Percentiles rank a stretch among this genome's conserved stretches.
phyloP scores from a whole-genome alignment of 805 yeast species.

The Alloascoidea africana region DNA sequence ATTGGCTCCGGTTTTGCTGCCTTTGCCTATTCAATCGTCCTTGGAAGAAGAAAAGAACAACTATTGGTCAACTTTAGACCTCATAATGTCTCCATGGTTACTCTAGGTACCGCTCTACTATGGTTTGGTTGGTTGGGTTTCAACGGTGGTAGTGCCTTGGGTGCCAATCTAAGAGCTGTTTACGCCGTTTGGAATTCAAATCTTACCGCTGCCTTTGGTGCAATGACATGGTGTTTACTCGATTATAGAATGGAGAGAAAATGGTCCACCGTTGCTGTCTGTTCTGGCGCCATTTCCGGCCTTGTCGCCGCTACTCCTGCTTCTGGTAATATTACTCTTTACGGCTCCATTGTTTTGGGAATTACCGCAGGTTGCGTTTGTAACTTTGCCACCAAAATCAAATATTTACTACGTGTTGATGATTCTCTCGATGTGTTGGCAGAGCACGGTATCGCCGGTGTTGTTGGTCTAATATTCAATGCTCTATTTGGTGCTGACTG shows the following conservation, averaged over 20 bases:
- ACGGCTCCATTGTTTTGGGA: conserved; percentile 84
- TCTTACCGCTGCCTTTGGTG: conserved; percentile 80
- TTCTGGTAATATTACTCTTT: conserved; percentile 79
- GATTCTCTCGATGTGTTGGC: conserved; percentile 92
- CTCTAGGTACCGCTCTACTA: conserved; percentile 72
- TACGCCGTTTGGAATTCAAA: conserved; percentile 90
- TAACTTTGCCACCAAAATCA: conserved; percentile 80
- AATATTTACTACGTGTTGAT: conserved; percentile 68
- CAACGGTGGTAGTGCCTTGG: conserved; percentile 80
- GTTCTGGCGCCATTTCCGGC: conserved; percentile 93
- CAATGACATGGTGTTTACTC: conserved; percentile 78
- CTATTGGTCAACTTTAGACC: conserved; percentile 82
- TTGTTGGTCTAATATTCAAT: conserved; percentile 75
- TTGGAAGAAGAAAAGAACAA: conserved; percentile 65
- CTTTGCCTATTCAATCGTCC: conserved; percentile 65
- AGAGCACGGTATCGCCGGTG: conserved; percentile 97
- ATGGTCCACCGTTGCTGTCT: conserved; percentile 89
- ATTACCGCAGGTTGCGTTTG: conserved; percentile 68
- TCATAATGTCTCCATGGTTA: conserved; percentile 84
- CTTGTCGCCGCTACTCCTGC: conserved; percentile 95
- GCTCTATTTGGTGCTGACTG: conserved; percentile 82
- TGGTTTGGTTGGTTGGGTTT: conserved; percentile 97
- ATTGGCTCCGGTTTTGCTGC: conserved; percentile 54
- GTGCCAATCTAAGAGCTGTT: conserved; percentile 71
- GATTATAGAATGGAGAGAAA: conserved; percentile 82